Conservation (phyloP, 2,329 filamentous ascomycete species). For the Phialocephala sp. region DNA sequence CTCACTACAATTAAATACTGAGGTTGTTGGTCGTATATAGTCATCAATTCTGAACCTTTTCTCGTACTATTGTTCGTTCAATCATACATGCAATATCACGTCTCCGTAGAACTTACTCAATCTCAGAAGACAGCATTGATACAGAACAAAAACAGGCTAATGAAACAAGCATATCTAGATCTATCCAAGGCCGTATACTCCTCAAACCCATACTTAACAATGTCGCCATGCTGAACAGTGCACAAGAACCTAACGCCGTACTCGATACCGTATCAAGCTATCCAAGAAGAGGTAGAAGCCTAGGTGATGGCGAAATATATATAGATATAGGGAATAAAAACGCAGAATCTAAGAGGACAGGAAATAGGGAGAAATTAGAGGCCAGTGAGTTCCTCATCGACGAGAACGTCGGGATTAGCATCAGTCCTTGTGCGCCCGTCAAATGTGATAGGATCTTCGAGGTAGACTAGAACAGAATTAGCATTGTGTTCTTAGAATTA, state of each 20-base stretch:
- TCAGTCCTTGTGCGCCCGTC: conserved; percentile 5
- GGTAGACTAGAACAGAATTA: conserved; percentile 28
- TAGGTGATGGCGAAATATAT: not conserved
- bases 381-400: conserved; percentile 32
- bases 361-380: conserved; percentile 13
- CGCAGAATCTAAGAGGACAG: not conserved
- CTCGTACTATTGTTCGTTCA: not conserved
- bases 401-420: conserved; percentile 26
- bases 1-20: not conserved
- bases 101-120: not conserved
- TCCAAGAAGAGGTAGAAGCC: not conserved
- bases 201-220: not conserved
- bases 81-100: conserved; percentile 5
- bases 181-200: conserved; percentile 7
- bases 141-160: not conserved
- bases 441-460: conserved; percentile 22
- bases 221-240: not conserved
- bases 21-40: not conserved
- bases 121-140: not conserved
- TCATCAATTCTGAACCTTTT: not conserved
- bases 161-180: not conserved
- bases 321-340: not conserved
- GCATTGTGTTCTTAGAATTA: not conserved
- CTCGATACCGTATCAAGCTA: not conserved
- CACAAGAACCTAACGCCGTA: not conserved